phyloP scores from a whole-genome alignment of 2,329 filamentous ascomycete species.

The Dryadomyces sulphureus region DNA sequence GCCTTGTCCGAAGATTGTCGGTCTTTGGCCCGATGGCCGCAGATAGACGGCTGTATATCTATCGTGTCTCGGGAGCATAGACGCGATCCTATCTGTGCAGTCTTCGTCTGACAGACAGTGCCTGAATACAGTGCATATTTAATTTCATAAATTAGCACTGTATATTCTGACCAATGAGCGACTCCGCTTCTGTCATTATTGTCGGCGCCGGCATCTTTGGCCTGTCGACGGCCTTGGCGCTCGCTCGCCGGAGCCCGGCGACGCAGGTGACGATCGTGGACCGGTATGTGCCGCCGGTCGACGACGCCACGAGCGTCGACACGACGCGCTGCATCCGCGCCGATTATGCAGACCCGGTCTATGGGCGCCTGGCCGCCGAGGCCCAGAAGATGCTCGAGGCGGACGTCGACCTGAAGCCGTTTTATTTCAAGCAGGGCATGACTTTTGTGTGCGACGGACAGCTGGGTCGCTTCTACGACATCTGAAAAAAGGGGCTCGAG shows the following conservation, averaged over 20 bases:
- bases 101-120: no score
- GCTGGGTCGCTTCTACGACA: slow-evolving; percentile 9
- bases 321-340: slow-evolving; percentile 3
- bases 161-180: slow-evolving; percentile 11
- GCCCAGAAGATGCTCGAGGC: slow-evolving; percentile 11
- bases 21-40: no score
- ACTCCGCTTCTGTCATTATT: slow-evolving; percentile 14
- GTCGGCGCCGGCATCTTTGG: slow-evolving; percentile 25
- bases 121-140: no score
- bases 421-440: slow-evolving; percentile 15
- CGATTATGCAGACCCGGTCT: slow-evolving; percentile 15
- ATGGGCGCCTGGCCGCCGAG: slow-evolving; percentile 11
- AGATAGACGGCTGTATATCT: no score
- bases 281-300: slow-evolving; percentile 15
- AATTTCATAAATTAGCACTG: background rate
- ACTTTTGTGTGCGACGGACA: slow-evolving; percentile 12
- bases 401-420: slow-evolving; percentile 10
- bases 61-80: no score
- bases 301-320: slow-evolving; percentile 1
- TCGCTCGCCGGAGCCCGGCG: slow-evolving; percentile 33
- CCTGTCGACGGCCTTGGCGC: slow-evolving; percentile 26
- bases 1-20: no score
- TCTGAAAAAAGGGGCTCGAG: slow-evolving; percentile 7
- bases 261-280: slow-evolving; percentile 32
- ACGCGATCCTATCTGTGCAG: no score